Conservation (phyloP, 768 basidiomycete genomes). For the Fomitopsis serialis region DNA sequence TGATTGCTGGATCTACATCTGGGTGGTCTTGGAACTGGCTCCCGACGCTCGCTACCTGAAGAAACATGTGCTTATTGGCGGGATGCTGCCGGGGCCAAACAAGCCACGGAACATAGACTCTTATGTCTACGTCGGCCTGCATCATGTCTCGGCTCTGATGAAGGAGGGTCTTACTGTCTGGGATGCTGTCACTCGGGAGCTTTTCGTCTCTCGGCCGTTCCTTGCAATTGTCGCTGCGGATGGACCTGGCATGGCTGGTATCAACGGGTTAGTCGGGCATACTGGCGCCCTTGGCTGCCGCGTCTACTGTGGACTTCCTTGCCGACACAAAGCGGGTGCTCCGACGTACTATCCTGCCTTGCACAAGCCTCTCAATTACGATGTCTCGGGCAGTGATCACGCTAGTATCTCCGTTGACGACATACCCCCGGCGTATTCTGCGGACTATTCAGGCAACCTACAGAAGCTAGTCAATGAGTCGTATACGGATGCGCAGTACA, state of each 20-base stretch:
- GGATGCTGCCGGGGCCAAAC: slow-evolving; percentile 25
- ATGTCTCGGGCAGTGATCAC: slow-evolving; percentile 24
- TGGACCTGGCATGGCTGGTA: slow-evolving; percentile 8
- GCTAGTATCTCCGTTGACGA: slow-evolving; percentile 15
- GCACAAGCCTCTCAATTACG: slow-evolving; percentile 20
- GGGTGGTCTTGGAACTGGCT: slow-evolving; percentile 20
- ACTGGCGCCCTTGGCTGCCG: slow-evolving; percentile 32
- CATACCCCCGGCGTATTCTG: background rate
- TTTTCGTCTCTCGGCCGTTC: background rate
- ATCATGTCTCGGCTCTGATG: slow-evolving; percentile 24
- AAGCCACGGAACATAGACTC: slow-evolving; percentile 28
- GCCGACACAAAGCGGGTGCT: slow-evolving; percentile 29
- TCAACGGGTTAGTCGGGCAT: slow-evolving; percentile 33
- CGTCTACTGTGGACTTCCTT: slow-evolving; percentile 24
- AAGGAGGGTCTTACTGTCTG: slow-evolving; percentile 23
- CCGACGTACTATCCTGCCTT: slow-evolving; percentile 30
- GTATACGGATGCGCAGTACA: background rate
- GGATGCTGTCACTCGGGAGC: slow-evolving; percentile 15
- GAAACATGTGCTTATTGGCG: slow-evolving; percentile 23
- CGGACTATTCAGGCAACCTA: background rate
- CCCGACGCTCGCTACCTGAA: slow-evolving; percentile 27
- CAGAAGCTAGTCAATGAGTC: background rate
- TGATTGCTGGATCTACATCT: slow-evolving; percentile 30
- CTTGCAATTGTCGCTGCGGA: slow-evolving; percentile 8
- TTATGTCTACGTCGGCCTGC: slow-evolving; percentile 25